phyloP scores from a whole-genome alignment of 2,329 filamentous ascomycete species.

The Trichothecium roseum region DNA sequence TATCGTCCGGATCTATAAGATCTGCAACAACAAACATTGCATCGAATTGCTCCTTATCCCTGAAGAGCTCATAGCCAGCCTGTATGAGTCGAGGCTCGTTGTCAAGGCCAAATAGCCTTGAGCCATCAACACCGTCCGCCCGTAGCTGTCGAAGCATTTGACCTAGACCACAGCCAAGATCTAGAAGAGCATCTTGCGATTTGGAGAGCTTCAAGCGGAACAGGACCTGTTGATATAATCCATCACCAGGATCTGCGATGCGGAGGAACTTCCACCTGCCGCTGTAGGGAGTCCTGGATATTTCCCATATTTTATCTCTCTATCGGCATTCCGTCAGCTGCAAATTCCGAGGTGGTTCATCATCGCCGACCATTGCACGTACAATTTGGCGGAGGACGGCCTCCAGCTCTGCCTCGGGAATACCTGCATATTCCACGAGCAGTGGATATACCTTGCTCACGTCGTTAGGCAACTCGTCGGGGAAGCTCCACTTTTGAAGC shows the following conservation, averaged over 20 bases:
- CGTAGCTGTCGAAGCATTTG: conserved; percentile 39
- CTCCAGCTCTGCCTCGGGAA: conserved; percentile 23
- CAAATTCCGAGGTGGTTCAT: not conserved
- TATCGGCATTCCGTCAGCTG: conserved; percentile 10
- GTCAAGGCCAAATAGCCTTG: conserved; percentile 39
- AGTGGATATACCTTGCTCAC: conserved; percentile 24
- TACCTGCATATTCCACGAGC: conserved; percentile 26
- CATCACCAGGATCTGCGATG: conserved; percentile 28
- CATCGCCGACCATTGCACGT: conserved; percentile 8
- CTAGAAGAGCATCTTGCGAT: conserved; percentile 31
- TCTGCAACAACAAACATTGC: conserved; percentile 41
- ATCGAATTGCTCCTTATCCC: conserved; percentile 37
- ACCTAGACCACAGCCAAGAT: conserved; percentile 41
- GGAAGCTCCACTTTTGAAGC: conserved; percentile 23
- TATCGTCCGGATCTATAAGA: conserved; percentile 30
- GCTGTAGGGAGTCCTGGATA: conserved; percentile 32
- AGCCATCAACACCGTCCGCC: conserved; percentile 35
- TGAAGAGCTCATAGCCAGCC: conserved; percentile 54
- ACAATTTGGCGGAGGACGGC: conserved; percentile 24
- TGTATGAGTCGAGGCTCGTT: conserved; percentile 39
- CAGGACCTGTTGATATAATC: conserved; percentile 30
- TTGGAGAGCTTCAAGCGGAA: conserved; percentile 26
- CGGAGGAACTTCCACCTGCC: conserved; percentile 40
- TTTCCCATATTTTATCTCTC: conserved; percentile 35
- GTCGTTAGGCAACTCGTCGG: conserved; percentile 24